Evolutionary conservation across 2,329 filamentous ascomycete species (phyloP), one percentile per base, ranked within the genome.

Genomic region (Cladosporium sp.): DNA sequence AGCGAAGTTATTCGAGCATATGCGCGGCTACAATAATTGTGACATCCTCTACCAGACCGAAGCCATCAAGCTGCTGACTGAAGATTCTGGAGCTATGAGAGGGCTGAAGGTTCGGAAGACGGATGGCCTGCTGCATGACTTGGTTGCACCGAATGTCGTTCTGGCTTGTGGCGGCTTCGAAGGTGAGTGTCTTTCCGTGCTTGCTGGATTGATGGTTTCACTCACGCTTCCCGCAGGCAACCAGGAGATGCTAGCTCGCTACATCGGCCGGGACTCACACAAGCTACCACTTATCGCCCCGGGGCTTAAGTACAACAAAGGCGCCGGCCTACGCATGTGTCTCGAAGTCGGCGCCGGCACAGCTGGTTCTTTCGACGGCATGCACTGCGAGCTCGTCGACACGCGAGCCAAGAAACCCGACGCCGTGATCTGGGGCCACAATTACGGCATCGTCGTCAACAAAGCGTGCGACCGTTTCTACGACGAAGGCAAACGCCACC

Each of bases 401-500:
- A 74, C 67, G 1, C 64, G 73, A n/a, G 70, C 74, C 20, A 72
- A 63, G 10, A 76, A 76, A 61, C 73, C 73, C 1, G 73, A 75
- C 58, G 72, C 73, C 3, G 71, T 73, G 5, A 72, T 73, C 39
- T 74, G 70, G 72, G 70, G 73, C 48, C 70, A 75, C 65, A 74
- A 74, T 62, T 76, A 76, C 58, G 73, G 73, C n/a, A 75, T 77
- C 53, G 72, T 76, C 0, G 73, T 77, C 34, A 75, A 77, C 62
- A 63, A 70, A 22, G 61, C 74, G 9, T 74, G 67, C 62, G 67
- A 75, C 48, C 69, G 93, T 2, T 97, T 97, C 75, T 97, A 97
- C 76, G 92, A 97, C 68, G 93, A 97, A 73, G 97, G 93, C 80
- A 96, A 97, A 77, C 84, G 93, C 65, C 84, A 76, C 58, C 70